These are phyloP conservation scores for Lentinula aciculospora DNA, from an alignment of 768 basidiomycete genomes.

Conservation along the genomic window DNA sequence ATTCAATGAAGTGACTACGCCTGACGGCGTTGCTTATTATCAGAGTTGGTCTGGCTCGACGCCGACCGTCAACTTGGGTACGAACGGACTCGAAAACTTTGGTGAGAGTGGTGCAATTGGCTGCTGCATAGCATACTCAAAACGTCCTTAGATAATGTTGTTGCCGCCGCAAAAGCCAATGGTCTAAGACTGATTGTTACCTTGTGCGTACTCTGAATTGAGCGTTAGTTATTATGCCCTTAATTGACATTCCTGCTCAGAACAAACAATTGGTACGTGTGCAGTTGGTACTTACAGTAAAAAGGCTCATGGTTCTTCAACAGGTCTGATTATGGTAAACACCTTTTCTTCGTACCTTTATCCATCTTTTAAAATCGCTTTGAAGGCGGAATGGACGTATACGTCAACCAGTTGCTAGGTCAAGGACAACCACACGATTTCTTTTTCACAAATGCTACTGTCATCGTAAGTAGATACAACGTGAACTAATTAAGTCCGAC, in stretches of 20 bases:
- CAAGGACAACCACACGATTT: slow-evolving; percentile 40
- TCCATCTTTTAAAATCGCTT: background rate
- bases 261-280: slow-evolving; percentile 50
- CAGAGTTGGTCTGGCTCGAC: slow-evolving; percentile 47
- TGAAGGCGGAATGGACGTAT: slow-evolving; percentile 61
- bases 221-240: background rate
- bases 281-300: background rate
- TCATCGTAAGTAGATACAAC: slow-evolving; percentile 31
- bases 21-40: slow-evolving; percentile 39
- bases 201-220: slow-evolving; percentile 28
- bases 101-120: slow-evolving; percentile 21
- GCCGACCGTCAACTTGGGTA: slow-evolving; percentile 48
- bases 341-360: background rate
- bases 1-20: slow-evolving; percentile 48
- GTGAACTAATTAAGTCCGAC: background rate
- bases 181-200: slow-evolving; percentile 56
- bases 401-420: slow-evolving; percentile 47
- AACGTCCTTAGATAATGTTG: slow-evolving; percentile 38
- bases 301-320: background rate
- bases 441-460: slow-evolving; percentile 54
- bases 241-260: slow-evolving; percentile 16
- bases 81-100: slow-evolving; percentile 46
- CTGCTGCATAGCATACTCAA: background rate
- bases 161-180: slow-evolving; percentile 54
- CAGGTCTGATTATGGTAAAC: slow-evolving; percentile 9